A percentile compares a stretch with the other conserved stretches of the same genome.
Conservation (phyloP, 2,329 filamentous ascomycete species). For the Mycosphaerelloides madeirae region DNA sequence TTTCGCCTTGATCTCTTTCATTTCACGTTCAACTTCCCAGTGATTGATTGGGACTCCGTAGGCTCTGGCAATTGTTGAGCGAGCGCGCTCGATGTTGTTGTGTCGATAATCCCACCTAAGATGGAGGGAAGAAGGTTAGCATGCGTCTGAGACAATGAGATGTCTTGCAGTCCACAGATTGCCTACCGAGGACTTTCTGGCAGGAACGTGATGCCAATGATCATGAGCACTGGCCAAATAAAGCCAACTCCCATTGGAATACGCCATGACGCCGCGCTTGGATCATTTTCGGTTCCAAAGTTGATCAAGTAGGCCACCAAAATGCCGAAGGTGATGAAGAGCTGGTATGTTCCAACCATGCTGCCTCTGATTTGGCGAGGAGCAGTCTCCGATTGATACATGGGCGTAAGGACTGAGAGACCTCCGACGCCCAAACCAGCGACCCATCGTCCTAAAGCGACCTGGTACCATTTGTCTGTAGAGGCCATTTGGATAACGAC, state of each 20-base stretch:
- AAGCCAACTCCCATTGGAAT: slow-evolving; percentile 59
- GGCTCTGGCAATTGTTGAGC: slow-evolving; percentile 48
- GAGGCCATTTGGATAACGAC: slow-evolving; percentile 63
- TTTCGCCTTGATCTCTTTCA: slow-evolving; percentile 53
- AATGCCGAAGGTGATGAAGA: slow-evolving; percentile 66
- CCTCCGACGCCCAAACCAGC: slow-evolving; percentile 63
- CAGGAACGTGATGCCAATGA: slow-evolving; percentile 51
- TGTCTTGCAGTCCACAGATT: too few species aligned
- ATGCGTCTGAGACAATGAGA: too few species aligned
- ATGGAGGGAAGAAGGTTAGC: too few species aligned
- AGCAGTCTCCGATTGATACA: slow-evolving; percentile 65
- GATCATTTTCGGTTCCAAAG: slow-evolving; percentile 53
- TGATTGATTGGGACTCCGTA: slow-evolving; percentile 55
- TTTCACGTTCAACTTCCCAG: slow-evolving; percentile 49
- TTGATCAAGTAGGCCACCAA: slow-evolving; percentile 49
- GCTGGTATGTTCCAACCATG: slow-evolving; percentile 61
- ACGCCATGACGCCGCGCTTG: slow-evolving; percentile 54
- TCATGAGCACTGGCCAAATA: slow-evolving; percentile 53
- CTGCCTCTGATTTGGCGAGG: slow-evolving; percentile 61
- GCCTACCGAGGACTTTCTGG: slow-evolving; percentile 54
- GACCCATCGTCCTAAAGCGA: slow-evolving; percentile 61
- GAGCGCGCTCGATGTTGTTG: slow-evolving; percentile 49
- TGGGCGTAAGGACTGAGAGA: slow-evolving; percentile 59
- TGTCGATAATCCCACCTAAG: slow-evolving; percentile 57
- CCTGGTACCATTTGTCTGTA: slow-evolving; percentile 55